Percentiles rank a stretch among this genome's conserved stretches.
phyloP scores from a whole-genome alignment of 106 monocot species.

The Phalaenopsis aphrodite region DNA sequence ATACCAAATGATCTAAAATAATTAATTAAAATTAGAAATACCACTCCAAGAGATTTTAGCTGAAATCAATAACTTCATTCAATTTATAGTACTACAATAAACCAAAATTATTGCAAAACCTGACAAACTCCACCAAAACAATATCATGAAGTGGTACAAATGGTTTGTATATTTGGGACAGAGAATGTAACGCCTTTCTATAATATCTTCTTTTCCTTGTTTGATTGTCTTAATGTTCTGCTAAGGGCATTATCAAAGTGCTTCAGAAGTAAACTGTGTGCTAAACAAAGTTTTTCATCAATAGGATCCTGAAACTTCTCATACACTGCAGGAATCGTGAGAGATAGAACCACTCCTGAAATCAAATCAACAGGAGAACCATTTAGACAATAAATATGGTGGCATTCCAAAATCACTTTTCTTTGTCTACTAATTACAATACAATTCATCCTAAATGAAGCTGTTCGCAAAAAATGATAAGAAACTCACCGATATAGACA shows the following conservation, averaged over 20 bases:
- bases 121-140: background rate
- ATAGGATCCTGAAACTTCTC: constrained; percentile 73
- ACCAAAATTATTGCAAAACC: background rate
- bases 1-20: background rate
- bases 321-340: constrained; percentile 63
- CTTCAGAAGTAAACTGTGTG: constrained; percentile 27
- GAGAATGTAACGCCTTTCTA: constrained; percentile 28
- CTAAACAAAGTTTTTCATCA: constrained; percentile 54
- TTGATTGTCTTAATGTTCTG: constrained; percentile 22
- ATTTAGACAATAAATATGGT: background rate
- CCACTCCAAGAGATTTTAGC: background rate
- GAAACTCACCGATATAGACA: constrained; percentile 75
- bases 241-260: constrained; percentile 29
- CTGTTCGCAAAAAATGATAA: background rate
- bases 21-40: background rate
- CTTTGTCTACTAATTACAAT: background rate
- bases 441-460: background rate
- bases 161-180: background rate
- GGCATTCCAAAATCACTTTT: background rate
- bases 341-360: constrained; percentile 48
- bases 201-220: constrained; percentile 62
- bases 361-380: constrained; percentile 1
- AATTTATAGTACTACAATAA: background rate
- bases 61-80: background rate
- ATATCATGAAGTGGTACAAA: background rate